Percentiles rank a stretch among this genome's conserved stretches.
Conservation (phyloP, 1,284 basidiomycete species). For the Heterobasidion parviporum region DNA sequence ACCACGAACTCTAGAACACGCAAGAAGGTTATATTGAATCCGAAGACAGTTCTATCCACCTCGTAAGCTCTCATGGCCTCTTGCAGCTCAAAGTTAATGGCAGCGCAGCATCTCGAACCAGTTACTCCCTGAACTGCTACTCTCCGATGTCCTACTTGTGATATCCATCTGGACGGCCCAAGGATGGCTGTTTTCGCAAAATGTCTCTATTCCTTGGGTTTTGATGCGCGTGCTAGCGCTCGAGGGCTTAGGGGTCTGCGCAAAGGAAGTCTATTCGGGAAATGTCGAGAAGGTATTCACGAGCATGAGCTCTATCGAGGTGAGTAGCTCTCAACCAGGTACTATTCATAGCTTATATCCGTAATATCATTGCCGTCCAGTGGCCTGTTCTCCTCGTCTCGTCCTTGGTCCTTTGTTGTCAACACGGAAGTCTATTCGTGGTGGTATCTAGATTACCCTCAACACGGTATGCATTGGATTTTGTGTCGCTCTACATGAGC, state of each 20-base stretch:
- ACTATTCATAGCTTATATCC: slow-evolving; percentile 6
- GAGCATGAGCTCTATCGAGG: slow-evolving; percentile 45
- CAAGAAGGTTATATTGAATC: slow-evolving; percentile 55
- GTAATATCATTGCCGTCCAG: slow-evolving; percentile 25
- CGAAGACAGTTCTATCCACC: slow-evolving; percentile 38
- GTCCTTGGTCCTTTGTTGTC: slow-evolving; percentile 58
- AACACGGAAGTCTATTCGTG: slow-evolving; percentile 51
- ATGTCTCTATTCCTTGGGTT: slow-evolving; percentile 68
- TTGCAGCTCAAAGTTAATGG: not conserved
- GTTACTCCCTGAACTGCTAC: slow-evolving; percentile 33
- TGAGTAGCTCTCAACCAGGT: slow-evolving; percentile 19
- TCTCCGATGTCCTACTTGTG: slow-evolving; percentile 55
- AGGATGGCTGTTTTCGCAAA: slow-evolving; percentile 53
- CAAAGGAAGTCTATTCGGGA: slow-evolving; percentile 48
- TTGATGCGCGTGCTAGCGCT: slow-evolving; percentile 61
- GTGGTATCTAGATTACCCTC: slow-evolving; percentile 60
- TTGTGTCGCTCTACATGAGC: not conserved
- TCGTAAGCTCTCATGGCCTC: slow-evolving; percentile 29
- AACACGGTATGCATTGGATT: slow-evolving; percentile 38
- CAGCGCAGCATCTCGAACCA: slow-evolving; percentile 5
- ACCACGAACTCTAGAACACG: slow-evolving; percentile 61
- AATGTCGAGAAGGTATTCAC: slow-evolving; percentile 31
- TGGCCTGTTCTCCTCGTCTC: slow-evolving; percentile 62
- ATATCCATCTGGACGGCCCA: slow-evolving; percentile 54
- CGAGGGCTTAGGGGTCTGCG: slow-evolving; percentile 48